Percentiles rank a stretch among this genome's conserved stretches.
Conservation (phyloP, 495 filamentous ascomycete genomes). For the Hypoxylon cercidicola region DNA sequence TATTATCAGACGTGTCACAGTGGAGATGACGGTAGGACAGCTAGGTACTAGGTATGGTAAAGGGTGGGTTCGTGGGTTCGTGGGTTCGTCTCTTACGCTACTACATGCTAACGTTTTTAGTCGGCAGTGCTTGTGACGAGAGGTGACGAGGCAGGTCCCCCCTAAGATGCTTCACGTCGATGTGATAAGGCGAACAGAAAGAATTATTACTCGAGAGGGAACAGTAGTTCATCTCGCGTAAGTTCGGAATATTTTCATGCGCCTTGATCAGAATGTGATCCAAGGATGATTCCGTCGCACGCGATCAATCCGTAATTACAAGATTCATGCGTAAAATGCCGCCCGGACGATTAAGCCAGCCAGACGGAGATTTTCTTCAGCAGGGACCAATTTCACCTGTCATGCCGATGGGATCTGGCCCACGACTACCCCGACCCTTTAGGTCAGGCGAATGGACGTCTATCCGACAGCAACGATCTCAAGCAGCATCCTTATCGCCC, state of each 20-base stretch:
- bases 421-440: constrained; percentile 31
- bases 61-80: constrained; percentile 20
- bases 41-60: too few species aligned
- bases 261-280: constrained; percentile 43
- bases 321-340: constrained; percentile 48
- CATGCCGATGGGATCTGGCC: constrained; percentile 36
- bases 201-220: constrained; percentile 15
- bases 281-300: constrained; percentile 39
- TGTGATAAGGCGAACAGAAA: constrained; percentile 25
- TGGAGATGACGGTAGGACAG: constrained; percentile 32
- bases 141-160: constrained; percentile 14
- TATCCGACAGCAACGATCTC: background rate
- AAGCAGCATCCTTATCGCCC: background rate
- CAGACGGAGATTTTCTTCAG: constrained; percentile 46
- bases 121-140: constrained; percentile 19
- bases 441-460: constrained; percentile 15
- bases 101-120: constrained; percentile 27
- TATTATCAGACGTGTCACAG: constrained; percentile 30
- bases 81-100: constrained; percentile 30
- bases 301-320: constrained; percentile 45
- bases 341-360: constrained; percentile 42
- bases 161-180: constrained; percentile 23
- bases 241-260: constrained; percentile 45
- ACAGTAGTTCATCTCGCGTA: constrained; percentile 42
- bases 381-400: constrained; percentile 42